Conservation (phyloP, 2,329 filamentous ascomycete species). For the Sarocladium oryzae region DNA sequence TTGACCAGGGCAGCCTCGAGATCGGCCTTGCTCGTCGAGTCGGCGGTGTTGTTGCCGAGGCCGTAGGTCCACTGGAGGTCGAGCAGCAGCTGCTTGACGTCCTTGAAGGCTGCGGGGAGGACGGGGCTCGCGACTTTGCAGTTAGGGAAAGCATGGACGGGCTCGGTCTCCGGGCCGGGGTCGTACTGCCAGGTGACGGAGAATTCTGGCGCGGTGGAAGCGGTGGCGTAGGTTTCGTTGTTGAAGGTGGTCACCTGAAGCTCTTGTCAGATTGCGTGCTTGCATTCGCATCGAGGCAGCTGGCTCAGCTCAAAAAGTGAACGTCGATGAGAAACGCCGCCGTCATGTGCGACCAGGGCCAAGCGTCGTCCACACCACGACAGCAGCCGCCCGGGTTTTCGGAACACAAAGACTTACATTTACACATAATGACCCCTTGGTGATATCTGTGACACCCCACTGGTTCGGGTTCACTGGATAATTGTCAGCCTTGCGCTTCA, state of each 20-base stretch:
- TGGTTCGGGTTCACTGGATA: conserved; percentile 48
- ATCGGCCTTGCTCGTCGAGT: conserved; percentile 25
- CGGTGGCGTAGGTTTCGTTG: conserved; percentile 43
- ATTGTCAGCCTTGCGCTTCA: conserved; percentile 9
- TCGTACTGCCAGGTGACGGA: conserved; percentile 48
- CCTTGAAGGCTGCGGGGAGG: conserved; percentile 35
- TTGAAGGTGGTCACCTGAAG: conserved; percentile 40
- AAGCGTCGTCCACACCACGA: too few species aligned
- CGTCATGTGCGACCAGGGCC: too few species aligned
- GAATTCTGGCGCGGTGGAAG: conserved; percentile 40
- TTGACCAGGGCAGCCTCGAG: conserved; percentile 34
- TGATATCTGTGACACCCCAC: conserved; percentile 38
- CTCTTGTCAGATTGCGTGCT: not conserved
- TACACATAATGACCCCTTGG: conserved; percentile 40
- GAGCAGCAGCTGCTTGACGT: conserved; percentile 33
- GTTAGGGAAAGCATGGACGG: conserved; percentile 51
- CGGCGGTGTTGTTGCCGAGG: conserved; percentile 33
- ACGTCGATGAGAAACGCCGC: too few species aligned
- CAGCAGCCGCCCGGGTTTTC: not conserved
- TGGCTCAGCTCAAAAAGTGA: too few species aligned
- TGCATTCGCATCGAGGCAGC: too few species aligned
- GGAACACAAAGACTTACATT: conserved; percentile 36
- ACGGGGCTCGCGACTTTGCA: conserved; percentile 37
- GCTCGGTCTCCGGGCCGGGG: conserved; percentile 30
- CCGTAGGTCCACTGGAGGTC: conserved; percentile 45